These are phyloP conservation scores for Thraustochytrium striatum DNA, from an alignment of 352 stramenopile species.

Conservation along the genomic window DNA sequence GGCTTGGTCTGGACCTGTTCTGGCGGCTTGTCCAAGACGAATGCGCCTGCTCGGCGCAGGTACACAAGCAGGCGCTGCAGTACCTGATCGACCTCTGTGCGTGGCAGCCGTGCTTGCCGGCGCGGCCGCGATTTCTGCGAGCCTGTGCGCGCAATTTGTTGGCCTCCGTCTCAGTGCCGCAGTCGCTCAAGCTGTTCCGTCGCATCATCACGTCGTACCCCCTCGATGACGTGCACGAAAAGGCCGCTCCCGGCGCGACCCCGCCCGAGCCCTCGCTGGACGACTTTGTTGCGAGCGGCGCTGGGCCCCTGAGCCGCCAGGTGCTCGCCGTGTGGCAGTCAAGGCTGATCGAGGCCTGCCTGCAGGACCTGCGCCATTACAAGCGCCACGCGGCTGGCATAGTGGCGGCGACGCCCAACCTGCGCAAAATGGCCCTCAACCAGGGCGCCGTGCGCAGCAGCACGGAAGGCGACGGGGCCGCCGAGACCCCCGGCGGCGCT, in stretches of 20 bases:
- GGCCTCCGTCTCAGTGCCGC: background rate
- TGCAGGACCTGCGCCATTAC: background rate
- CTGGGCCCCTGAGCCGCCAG: background rate
- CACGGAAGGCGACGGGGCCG: background rate
- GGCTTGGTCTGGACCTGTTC: slow-evolving; percentile 17
- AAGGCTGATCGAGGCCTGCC: background rate
- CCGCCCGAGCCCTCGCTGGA: too few relatives aligned
- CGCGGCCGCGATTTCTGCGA: background rate
- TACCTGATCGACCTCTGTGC: slow-evolving; percentile 28
- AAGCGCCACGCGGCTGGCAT: background rate
- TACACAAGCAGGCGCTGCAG: slow-evolving; percentile 31
- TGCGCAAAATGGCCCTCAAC: background rate
- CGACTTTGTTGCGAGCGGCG: background rate
- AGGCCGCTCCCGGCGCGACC: too few relatives aligned
- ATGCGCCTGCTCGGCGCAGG: background rate
- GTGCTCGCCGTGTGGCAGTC: background rate
- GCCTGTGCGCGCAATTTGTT: slow-evolving; percentile 2
- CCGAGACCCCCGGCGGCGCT: background rate
- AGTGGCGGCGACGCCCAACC: background rate
- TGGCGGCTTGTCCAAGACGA: slow-evolving; percentile 30
- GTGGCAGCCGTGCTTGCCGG: slow-evolving; percentile 30
- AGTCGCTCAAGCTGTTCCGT: slow-evolving; percentile 30
- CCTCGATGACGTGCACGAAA: background rate
- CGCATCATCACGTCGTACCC: slow-evolving; percentile 25
- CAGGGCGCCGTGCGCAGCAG: background rate